phyloP scores from a whole-genome alignment of 345 rosid species.

The Limnanthes douglasii region DNA sequence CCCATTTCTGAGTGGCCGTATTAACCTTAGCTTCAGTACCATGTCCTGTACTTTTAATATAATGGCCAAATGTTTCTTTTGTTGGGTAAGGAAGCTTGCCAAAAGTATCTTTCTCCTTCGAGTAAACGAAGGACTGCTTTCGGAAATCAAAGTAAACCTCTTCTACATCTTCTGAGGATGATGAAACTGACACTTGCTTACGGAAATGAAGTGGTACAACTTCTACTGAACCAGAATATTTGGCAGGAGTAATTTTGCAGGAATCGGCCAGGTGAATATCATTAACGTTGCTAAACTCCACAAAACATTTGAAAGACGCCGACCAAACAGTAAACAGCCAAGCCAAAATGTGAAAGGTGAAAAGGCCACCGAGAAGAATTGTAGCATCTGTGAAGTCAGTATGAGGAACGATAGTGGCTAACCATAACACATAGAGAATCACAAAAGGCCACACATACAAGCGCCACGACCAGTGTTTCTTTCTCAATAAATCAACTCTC shows the following conservation, averaged over 20 bases:
- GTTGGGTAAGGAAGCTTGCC: constrained; percentile 94
- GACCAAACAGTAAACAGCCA: constrained; percentile 92
- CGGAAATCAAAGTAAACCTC: constrained; percentile 93
- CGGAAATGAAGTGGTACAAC: constrained; percentile 80
- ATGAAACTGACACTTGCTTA: constrained; percentile 36
- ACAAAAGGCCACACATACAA: constrained; percentile 85
- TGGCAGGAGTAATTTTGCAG: constrained; percentile 87
- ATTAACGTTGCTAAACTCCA: constrained; percentile 50
- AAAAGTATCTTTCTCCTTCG: constrained; percentile 57
- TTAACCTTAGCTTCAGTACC: constrained; percentile 78
- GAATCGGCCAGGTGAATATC: constrained; percentile 67
- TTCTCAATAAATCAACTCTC: constrained; percentile 65
- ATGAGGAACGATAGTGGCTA: constrained; percentile 38
- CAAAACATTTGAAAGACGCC: constrained; percentile 75
- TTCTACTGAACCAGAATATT: constrained; percentile 89
- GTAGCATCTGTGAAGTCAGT: constrained; percentile 61
- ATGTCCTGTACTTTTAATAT: constrained; percentile 70
- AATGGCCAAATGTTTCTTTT: constrained; percentile 76
- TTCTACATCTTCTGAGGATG: constrained; percentile 31
- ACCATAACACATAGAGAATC: constrained; percentile 48
- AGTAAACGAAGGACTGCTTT: constrained; percentile 75
- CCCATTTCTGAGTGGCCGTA: constrained; percentile 87
- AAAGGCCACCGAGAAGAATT: constrained; percentile 63
- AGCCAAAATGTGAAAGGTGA: constrained; percentile 46
- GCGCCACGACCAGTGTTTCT: constrained; percentile 57